These are phyloP conservation scores for Stephanodiscus triporus DNA, from an alignment of 108 stramenopile species.

Conservation along the genomic window DNA sequence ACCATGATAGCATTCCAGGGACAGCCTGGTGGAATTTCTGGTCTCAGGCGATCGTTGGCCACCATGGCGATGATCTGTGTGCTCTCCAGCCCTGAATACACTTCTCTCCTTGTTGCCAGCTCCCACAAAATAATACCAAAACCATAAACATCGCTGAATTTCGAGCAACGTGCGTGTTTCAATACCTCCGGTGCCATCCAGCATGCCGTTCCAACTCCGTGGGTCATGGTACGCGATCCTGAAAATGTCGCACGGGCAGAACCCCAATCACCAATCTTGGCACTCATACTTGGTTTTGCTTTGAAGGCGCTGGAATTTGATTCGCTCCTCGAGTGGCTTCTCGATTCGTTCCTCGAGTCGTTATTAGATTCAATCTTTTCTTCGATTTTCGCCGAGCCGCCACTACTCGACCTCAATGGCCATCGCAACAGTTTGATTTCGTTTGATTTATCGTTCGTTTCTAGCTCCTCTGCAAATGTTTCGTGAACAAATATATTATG, in stretches of 20 bases:
- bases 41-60: slow-evolving; percentile 93
- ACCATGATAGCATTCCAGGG: slow-evolving; percentile 95
- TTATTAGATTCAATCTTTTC: slow-evolving; percentile 14
- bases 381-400: slow-evolving; percentile 23
- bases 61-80: slow-evolving; percentile 96
- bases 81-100: slow-evolving; percentile 90
- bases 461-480: slow-evolving; percentile 70
- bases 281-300: slow-evolving; percentile 72
- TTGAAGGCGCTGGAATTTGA: slow-evolving; percentile 46
- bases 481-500: slow-evolving; percentile 98
- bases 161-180: slow-evolving; percentile 78
- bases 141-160: slow-evolving; percentile 95
- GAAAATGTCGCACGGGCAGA: slow-evolving; percentile 89
- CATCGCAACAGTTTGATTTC: slow-evolving; percentile 45
- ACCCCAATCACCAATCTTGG: slow-evolving; percentile 97
- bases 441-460: slow-evolving; percentile 38
- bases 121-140: slow-evolving; percentile 98
- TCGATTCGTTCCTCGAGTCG: slow-evolving; percentile 4
- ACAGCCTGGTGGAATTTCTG: slow-evolving; percentile 84
- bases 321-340: slow-evolving; percentile 25
- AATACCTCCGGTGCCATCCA: slow-evolving; percentile 98
- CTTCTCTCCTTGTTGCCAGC: slow-evolving; percentile 92
- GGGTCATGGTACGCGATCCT: slow-evolving; percentile 92
- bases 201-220: slow-evolving; percentile 97
- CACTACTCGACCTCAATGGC: slow-evolving; percentile 25